phyloP scores from a whole-genome alignment of 169 alveolate genomes.

The Besnoitia besnoiti region DNA sequence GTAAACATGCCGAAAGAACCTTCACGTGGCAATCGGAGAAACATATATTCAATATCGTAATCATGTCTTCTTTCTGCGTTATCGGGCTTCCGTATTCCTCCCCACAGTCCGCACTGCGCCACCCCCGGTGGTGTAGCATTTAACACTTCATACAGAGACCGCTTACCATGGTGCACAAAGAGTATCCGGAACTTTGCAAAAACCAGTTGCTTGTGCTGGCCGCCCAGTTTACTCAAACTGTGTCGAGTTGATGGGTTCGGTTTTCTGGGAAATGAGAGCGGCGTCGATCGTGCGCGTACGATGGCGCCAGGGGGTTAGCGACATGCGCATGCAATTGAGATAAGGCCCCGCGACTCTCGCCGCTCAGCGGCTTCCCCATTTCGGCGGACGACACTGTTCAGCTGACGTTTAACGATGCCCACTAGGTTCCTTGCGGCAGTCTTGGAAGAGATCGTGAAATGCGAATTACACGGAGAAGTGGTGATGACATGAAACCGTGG shows the following conservation, averaged over 20 bases:
- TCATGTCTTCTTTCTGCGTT: neutral
- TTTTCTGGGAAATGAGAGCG: neutral
- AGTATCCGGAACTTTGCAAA: neutral
- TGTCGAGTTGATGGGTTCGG: neutral
- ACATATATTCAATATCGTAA: neutral
- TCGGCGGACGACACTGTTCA: neutral
- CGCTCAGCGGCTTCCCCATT: neutral
- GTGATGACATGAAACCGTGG: no score
- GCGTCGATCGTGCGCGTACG: neutral
- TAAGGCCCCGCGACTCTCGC: neutral
- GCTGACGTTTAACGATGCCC: no score
- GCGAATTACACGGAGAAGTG: no score
- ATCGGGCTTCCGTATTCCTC: neutral
- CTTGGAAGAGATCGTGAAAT: no score
- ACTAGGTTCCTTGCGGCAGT: no score
- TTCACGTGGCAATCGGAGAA: no score
- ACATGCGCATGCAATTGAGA: slow-evolving; percentile 7
- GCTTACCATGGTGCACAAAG: neutral
- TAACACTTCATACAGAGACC: no score
- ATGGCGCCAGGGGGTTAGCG: neutral
- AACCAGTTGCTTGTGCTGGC: neutral
- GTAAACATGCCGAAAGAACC: no score
- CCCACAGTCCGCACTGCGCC: neutral
- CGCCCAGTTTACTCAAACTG: slow-evolving; percentile 1
- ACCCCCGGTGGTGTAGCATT: no score